Conservation (phyloP, 345 rosid genomes). For the Lumnitzera littorea region DNA sequence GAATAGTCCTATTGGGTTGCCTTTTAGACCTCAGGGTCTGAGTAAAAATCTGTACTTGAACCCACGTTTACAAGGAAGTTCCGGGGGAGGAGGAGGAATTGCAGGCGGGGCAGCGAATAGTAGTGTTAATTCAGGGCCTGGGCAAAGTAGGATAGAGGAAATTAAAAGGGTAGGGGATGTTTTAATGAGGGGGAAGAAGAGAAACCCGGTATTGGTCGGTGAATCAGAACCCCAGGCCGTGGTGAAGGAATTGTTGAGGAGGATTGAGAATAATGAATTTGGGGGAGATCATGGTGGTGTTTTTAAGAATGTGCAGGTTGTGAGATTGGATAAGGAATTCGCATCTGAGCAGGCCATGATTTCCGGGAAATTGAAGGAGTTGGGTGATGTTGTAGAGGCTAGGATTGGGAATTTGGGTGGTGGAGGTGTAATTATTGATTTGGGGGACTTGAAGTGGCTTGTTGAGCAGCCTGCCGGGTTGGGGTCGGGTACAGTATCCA, state of each 20-base stretch:
- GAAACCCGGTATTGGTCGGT: slow-evolving; percentile 89
- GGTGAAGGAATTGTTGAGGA: slow-evolving; percentile 55
- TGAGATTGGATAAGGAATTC: slow-evolving; percentile 56
- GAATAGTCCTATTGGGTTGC: slow-evolving; percentile 31
- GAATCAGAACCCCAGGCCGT: slow-evolving; percentile 68
- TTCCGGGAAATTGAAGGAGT: slow-evolving; percentile 41
- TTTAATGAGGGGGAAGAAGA: slow-evolving; percentile 49
- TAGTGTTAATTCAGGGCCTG: slow-evolving; percentile 20
- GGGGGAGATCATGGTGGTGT: slow-evolving; percentile 29
- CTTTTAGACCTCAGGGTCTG: slow-evolving; percentile 3
- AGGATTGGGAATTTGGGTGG: slow-evolving; percentile 32
- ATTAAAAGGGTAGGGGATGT: slow-evolving; percentile 59
- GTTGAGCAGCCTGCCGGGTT: slow-evolving; percentile 41
- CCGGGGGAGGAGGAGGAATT: slow-evolving; percentile 7
- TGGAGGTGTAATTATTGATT: slow-evolving; percentile 64
- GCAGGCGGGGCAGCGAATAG: slow-evolving; percentile 41
- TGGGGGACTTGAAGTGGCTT: slow-evolving; percentile 95
- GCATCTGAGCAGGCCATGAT: slow-evolving; percentile 38
- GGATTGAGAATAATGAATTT: slow-evolving; percentile 56
- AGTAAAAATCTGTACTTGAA: slow-evolving; percentile 48
- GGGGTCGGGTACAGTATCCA: slow-evolving; percentile 3
- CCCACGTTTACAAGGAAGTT: slow-evolving; percentile 61
- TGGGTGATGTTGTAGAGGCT: slow-evolving; percentile 44
- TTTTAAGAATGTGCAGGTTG: slow-evolving; percentile 47
- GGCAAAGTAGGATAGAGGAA: slow-evolving; percentile 49